Conservation (phyloP, 371 early-diverging fungal genomes). For the Spraguea lophii region DNA sequence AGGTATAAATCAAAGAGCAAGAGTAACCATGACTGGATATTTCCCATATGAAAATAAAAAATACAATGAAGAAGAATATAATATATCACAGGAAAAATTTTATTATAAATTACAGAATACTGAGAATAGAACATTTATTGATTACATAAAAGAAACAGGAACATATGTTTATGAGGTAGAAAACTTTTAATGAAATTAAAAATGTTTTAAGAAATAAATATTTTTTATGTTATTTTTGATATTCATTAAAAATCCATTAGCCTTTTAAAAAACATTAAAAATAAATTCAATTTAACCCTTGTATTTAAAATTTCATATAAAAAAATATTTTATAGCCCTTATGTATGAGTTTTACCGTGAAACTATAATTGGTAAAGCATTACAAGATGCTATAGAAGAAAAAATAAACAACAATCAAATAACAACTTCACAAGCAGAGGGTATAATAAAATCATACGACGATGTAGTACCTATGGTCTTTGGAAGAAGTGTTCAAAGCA, state of each 20-base stretch:
- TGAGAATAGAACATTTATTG: constrained; percentile 19
- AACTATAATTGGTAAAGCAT: constrained; percentile 41
- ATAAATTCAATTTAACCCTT: too few relatives aligned
- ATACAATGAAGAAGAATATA: too few relatives aligned
- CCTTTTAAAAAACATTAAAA: too few relatives aligned
- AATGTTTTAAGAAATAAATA: too few relatives aligned
- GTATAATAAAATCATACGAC: constrained; percentile 41
- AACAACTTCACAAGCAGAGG: constrained; percentile 40
- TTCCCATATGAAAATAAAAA: constrained; percentile 16
- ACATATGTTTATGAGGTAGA: constrained; percentile 31
- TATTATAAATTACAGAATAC: constrained; percentile 27
- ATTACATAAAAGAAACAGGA: constrained; percentile 28
- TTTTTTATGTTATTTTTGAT: too few relatives aligned
- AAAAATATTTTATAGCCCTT: too few relatives aligned
- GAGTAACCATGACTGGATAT: constrained; percentile 14
- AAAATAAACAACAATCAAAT: constrained; percentile 37
- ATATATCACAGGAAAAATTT: constrained; percentile 27
- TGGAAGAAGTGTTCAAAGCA: constrained; percentile 36
- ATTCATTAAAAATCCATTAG: too few relatives aligned
- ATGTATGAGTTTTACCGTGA: constrained; percentile 46
- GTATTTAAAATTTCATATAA: too few relatives aligned
- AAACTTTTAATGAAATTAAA: constrained; percentile 28
- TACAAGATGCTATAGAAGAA: constrained; percentile 42
- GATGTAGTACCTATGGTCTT: constrained; percentile 38
- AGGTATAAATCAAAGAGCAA: constrained; percentile 21